Conservation (phyloP, 228 moss, liverwort and hornwort genomes). For the Sphagnum magellanicum region DNA sequence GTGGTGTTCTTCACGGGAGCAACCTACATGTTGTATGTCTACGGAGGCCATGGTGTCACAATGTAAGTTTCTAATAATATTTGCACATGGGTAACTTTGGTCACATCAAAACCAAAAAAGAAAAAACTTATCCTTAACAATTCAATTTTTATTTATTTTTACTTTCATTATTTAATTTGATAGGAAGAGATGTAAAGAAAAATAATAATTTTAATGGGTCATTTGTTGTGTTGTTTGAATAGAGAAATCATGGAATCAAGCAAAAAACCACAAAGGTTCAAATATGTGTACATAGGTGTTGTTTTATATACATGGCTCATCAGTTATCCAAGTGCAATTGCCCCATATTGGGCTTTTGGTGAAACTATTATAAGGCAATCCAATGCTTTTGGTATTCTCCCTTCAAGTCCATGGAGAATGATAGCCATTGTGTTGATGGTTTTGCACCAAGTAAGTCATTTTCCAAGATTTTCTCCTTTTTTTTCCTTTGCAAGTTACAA, state of each 20-base stretch:
- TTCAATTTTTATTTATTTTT: too few relatives aligned
- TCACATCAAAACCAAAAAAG: too few relatives aligned
- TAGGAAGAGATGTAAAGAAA: too few relatives aligned
- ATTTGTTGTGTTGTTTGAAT: not conserved
- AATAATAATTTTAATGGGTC: too few relatives aligned
- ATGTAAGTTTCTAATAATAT: constrained; percentile 18
- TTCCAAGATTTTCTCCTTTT: too few relatives aligned
- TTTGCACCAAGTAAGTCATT: constrained; percentile 43
- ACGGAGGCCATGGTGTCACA: constrained; percentile 56
- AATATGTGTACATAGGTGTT: constrained; percentile 27
- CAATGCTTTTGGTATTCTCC: constrained; percentile 63
- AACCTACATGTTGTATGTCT: constrained; percentile 63
- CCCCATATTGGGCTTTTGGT: constrained; percentile 62
- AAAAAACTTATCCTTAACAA: too few relatives aligned
- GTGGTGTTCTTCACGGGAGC: constrained; percentile 63
- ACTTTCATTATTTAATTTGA: too few relatives aligned
- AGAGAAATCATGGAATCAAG: constrained; percentile 71
- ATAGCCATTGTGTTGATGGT: constrained; percentile 49
- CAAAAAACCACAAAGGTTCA: constrained; percentile 43
- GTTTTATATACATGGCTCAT: constrained; percentile 38
- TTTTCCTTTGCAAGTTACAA: too few relatives aligned
- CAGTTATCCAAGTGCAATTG: constrained; percentile 34
- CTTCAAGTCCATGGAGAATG: constrained; percentile 31
- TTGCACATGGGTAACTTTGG: too few relatives aligned
- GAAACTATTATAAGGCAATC: constrained; percentile 37